Conservation (phyloP, 2,329 filamentous ascomycete species). For the Diplocarpon mali region DNA sequence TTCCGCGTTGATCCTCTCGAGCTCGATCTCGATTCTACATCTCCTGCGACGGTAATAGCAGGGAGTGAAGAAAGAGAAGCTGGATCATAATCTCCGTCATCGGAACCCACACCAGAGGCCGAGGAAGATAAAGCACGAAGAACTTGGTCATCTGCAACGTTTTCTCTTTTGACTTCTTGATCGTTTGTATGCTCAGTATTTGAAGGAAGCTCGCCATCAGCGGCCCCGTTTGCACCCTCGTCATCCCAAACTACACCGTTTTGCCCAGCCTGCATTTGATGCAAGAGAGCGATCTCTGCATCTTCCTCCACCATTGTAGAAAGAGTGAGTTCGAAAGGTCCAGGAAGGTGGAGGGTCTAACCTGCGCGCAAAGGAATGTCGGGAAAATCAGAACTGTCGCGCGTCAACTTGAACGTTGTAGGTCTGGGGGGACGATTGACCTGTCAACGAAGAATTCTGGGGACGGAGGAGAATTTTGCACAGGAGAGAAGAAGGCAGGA, state of each 20-base stretch:
- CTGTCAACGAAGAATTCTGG: neutral
- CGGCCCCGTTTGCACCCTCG: slow-evolving; percentile 20
- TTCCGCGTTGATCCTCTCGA: slow-evolving; percentile 26
- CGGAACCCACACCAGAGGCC: slow-evolving; percentile 22
- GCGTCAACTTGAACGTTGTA: slow-evolving; percentile 2
- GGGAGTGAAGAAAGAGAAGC: slow-evolving; percentile 25
- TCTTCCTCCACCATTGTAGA: slow-evolving; percentile 28
- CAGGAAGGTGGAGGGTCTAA: neutral
- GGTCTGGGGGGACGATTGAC: neutral
- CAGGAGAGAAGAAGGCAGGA: neutral
- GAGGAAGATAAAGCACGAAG: slow-evolving; percentile 28
- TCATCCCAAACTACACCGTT: slow-evolving; percentile 24
- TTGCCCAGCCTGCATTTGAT: slow-evolving; percentile 28
- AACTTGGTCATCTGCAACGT: slow-evolving; percentile 29
- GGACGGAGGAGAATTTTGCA: neutral
- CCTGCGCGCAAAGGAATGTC: neutral
- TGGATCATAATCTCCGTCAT: slow-evolving; percentile 27
- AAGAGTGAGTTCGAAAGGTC: neutral
- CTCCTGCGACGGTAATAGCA: slow-evolving; percentile 21
- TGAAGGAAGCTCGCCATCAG: slow-evolving; percentile 25
- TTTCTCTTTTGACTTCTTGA: slow-evolving; percentile 28
- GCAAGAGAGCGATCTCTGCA: slow-evolving; percentile 29
- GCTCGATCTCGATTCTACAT: slow-evolving; percentile 25
- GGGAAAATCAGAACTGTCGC: neutral
- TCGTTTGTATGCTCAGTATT: slow-evolving; percentile 29